Conservation (phyloP, 2,329 filamentous ascomycete species). For the Talaromyces sp. region DNA sequence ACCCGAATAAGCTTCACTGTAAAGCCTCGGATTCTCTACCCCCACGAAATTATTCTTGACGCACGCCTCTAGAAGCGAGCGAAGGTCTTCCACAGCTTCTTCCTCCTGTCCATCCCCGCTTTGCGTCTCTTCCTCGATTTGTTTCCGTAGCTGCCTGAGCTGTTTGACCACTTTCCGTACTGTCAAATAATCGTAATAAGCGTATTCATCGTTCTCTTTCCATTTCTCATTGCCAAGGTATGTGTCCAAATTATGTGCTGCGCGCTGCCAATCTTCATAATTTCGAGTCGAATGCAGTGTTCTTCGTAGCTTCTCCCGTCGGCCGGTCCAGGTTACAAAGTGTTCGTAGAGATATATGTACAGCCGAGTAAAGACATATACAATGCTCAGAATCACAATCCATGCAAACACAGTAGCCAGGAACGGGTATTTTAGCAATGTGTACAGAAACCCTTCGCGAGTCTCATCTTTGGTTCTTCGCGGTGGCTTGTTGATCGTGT, state of each 20-base stretch:
- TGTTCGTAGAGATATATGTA: slow-evolving; percentile 95
- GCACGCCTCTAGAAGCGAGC: slow-evolving; percentile 77
- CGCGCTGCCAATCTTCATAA: slow-evolving; percentile 80
- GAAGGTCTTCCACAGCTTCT: slow-evolving; percentile 63
- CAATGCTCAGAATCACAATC: slow-evolving; percentile 69
- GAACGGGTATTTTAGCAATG: slow-evolving; percentile 87
- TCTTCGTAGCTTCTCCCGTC: slow-evolving; percentile 67
- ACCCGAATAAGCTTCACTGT: slow-evolving; percentile 95
- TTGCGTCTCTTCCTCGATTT: slow-evolving; percentile 41
- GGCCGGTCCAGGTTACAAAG: slow-evolving; percentile 83
- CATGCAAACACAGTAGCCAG: slow-evolving; percentile 76
- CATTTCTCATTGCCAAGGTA: slow-evolving; percentile 69
- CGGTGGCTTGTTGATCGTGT: not conserved
- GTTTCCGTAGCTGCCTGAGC: slow-evolving; percentile 53
- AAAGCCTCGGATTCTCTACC: slow-evolving; percentile 89
- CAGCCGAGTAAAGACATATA: slow-evolving; percentile 76
- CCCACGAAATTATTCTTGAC: slow-evolving; percentile 98
- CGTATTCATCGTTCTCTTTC: slow-evolving; percentile 57
- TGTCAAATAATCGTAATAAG: slow-evolving; percentile 85
- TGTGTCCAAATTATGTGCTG: slow-evolving; percentile 74
- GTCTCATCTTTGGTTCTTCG: slow-evolving; percentile 80
- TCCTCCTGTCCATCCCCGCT: slow-evolving; percentile 23
- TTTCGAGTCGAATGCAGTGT: slow-evolving; percentile 69
- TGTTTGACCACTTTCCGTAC: slow-evolving; percentile 74
- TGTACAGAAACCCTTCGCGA: slow-evolving; percentile 87